Evolutionary conservation across 306 rosid genomes (phyloP).

Genomic region (Malus sieversii): DNA sequence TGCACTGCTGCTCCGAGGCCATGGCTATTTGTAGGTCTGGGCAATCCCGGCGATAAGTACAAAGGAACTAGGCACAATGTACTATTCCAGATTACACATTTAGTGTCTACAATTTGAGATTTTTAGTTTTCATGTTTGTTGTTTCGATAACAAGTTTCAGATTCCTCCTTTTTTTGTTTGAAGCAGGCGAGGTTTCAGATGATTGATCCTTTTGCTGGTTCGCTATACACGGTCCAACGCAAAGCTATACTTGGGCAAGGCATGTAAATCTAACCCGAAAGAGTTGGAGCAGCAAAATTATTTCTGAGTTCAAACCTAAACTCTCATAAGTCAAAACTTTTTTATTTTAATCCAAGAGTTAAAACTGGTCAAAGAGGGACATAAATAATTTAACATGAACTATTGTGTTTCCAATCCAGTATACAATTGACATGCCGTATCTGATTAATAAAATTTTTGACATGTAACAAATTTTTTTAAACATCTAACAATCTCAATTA

Average conservation of each 20-base stretch:
- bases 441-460: too few species aligned
- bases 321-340: too few species aligned
- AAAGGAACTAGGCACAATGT: constrained; percentile 91
- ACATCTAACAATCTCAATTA: too few species aligned
- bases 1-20: constrained; percentile 45
- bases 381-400: too few species aligned
- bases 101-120: neutral
- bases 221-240: constrained; percentile 50
- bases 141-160: neutral
- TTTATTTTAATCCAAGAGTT: too few species aligned
- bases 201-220: constrained; percentile 77
- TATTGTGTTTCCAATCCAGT: too few species aligned
- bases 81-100: neutral
- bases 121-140: neutral
- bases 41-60: constrained; percentile 83
- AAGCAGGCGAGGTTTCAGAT: constrained; percentile 78
- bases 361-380: too few species aligned
- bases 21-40: constrained; percentile 80
- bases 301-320: too few species aligned
- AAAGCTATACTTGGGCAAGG: constrained; percentile 87
- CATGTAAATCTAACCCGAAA: neutral
- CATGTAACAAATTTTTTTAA: too few species aligned
- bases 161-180: neutral
- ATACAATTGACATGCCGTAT: too few species aligned
- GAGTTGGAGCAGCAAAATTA: too few species aligned